Evolutionary conservation across 139 green algal species (phyloP), one percentile per base, ranked within the genome.

Genomic region (Mesotaenium endlicherianum): DNA sequence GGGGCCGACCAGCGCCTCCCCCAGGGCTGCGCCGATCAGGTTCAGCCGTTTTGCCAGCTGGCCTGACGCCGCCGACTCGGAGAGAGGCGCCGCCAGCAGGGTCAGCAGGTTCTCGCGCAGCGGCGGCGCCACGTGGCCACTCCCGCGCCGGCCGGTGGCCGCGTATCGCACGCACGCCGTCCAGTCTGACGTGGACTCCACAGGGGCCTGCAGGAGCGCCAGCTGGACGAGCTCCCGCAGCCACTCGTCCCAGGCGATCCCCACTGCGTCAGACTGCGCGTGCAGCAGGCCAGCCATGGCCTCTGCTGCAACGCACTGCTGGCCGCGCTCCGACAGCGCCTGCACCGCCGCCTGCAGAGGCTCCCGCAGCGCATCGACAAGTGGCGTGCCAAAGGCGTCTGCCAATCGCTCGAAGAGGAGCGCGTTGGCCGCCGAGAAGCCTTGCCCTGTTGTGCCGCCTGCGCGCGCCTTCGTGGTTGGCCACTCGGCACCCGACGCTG

Each of bases 241-340:
- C 70, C 70, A 77, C 42, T 11, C 30, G 70, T 36, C 70, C 70
- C 70, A 77, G 11, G 70, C 70, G 17, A 11, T 17, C 42, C 14
- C 26, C 20, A 64, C 16, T 20, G 70, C 70, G 14, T 55, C 14
- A 11, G 14, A 11, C 20, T 4, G 14, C 42, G 14, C 44, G 70
- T 77, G 70, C 70, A 77, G 30, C 70, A 77, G 70, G 26, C 70
- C 70, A 8, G 16, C 70, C 16, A 77, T 58, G 17, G 44, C 70
- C 70, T 77, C 70, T 20, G 70, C 70, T 17, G 70, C 70, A 31
- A 77, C 26, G 70, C 70, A 77, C 44, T 77, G 70, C 11, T 20
- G 64, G 17, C 11, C 17, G 5, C 70, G 70, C 11, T 77, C 70
- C 11, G 64, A 4, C 43, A 77, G 14, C 70, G 70, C 44, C 17